Percentiles rank a stretch among this genome's conserved stretches.
Conservation (phyloP, 2,329 filamentous ascomycete genomes). For the Alternaria ventricosa region DNA sequence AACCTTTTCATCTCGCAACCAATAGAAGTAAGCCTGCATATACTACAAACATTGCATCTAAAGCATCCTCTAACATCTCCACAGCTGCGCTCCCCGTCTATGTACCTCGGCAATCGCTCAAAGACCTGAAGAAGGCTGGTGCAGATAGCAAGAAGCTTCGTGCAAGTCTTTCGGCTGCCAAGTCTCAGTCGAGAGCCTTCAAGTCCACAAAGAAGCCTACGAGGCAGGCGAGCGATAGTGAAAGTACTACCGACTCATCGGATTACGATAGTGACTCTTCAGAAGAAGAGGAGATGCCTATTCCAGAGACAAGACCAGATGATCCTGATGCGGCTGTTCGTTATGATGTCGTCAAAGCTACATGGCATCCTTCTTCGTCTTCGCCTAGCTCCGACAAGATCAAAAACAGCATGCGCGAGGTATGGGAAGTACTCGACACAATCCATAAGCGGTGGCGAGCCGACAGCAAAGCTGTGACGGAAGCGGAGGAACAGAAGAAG, state of each 20-base stretch:
- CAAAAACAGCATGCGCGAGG: constrained; percentile 61
- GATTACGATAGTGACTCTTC: constrained; percentile 61
- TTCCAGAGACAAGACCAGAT: constrained; percentile 59
- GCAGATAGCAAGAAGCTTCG: constrained; percentile 51
- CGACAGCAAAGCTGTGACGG: constrained; percentile 61
- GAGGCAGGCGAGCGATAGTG: constrained; percentile 51
- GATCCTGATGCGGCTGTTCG: constrained; percentile 60
- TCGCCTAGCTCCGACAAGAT: constrained; percentile 59
- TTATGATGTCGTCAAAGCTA: constrained; percentile 67
- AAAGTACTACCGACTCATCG: constrained; percentile 55
- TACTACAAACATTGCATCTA: background rate
- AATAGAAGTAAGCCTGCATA: constrained; percentile 51
- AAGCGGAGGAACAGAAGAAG: constrained; percentile 65
- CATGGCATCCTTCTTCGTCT: constrained; percentile 65
- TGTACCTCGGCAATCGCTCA: constrained; percentile 53
- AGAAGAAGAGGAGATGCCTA: constrained; percentile 61
- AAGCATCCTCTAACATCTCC: constrained; percentile 24
- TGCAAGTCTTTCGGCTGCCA: constrained; percentile 37
- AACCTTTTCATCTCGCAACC: constrained; percentile 50
- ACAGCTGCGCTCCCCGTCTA: constrained; percentile 52
- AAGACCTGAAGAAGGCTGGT: constrained; percentile 53
- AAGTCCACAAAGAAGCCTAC: constrained; percentile 22
- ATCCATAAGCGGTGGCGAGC: constrained; percentile 68
- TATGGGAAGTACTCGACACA: constrained; percentile 65
- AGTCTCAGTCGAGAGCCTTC: constrained; percentile 27